Conservation (phyloP, 768 basidiomycete genomes). For the Boletus pseudopeckii region DNA sequence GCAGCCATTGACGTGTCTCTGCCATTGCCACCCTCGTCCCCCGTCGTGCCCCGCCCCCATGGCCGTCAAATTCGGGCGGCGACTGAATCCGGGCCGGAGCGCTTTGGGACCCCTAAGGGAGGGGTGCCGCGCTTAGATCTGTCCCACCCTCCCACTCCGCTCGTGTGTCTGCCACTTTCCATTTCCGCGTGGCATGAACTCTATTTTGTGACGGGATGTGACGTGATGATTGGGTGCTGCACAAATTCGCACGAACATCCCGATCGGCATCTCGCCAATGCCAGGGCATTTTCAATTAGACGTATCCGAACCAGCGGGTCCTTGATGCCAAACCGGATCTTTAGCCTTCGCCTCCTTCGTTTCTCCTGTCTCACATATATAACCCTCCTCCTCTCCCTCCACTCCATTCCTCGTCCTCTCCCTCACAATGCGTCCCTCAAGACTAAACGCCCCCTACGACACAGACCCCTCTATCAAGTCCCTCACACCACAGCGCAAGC, state of each 20-base stretch:
- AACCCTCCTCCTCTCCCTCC: conserved; percentile 21
- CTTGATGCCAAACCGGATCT: conserved; percentile 45
- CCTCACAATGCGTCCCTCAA: conserved; percentile 25
- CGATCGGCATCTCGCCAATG: conserved; percentile 31
- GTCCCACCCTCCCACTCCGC: too few relatives aligned
- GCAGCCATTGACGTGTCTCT: conserved; percentile 51
- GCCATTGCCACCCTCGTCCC: conserved; percentile 11
- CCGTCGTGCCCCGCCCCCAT: background rate
- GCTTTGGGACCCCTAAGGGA: background rate
- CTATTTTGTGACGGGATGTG: conserved; percentile 18
- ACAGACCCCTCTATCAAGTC: conserved; percentile 16
- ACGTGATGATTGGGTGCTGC: conserved; percentile 5
- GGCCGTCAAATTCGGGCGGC: conserved; percentile 8
- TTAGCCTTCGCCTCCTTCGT: conserved; percentile 31
- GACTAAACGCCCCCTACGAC: conserved; percentile 22
- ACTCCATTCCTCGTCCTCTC: conserved; percentile 4
- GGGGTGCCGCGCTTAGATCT: conserved; percentile 22
- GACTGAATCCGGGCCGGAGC: background rate
- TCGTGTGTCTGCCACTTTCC: conserved; percentile 49
- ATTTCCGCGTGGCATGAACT: conserved; percentile 36
- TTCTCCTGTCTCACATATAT: conserved; percentile 33
- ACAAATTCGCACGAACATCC: conserved; percentile 15
- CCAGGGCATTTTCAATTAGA: conserved; percentile 34
- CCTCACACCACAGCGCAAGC: conserved; percentile 72
- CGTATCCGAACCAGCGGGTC: conserved; percentile 26